phyloP scores from a whole-genome alignment of 2,329 filamentous ascomycete species.

The Neopestalotiopsis clavispora region DNA sequence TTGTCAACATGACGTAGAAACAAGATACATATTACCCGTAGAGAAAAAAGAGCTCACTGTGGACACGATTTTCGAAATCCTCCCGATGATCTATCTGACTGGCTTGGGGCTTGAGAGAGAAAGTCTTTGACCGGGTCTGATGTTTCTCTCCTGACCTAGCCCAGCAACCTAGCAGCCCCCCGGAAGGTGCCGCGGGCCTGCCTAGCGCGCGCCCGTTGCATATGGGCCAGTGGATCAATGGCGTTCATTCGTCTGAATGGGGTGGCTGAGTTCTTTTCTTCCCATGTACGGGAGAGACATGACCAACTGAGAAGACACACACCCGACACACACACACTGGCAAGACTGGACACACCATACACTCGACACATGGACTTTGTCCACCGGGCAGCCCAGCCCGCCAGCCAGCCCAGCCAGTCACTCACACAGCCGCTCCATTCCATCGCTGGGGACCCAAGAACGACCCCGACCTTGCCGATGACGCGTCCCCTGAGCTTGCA shows the following conservation, averaged over 20 bases:
- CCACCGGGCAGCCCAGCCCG: too few relatives aligned
- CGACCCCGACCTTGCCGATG: constrained; percentile 14
- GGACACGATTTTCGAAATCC: neutral
- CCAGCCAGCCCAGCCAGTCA: neutral
- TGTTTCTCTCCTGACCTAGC: neutral
- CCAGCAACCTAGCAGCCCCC: neutral
- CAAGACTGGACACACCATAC: too few relatives aligned
- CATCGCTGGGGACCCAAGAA: too few relatives aligned
- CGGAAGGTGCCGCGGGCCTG: neutral
- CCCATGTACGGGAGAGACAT: neutral
- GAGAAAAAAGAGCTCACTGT: neutral
- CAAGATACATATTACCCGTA: neutral
- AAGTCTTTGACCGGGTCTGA: neutral
- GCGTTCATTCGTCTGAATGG: neutral
- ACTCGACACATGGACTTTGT: too few relatives aligned
- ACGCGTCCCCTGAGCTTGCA: constrained; percentile 8
- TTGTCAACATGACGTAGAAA: neutral
- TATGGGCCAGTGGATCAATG: constrained; percentile 3
- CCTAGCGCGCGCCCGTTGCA: constrained; percentile 2
- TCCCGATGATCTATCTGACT: neutral
- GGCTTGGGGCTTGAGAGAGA: too few relatives aligned
- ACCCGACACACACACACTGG: neutral
- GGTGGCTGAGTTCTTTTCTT: neutral
- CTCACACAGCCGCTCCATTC: neutral
- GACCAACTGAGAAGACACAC: neutral